Conservation (phyloP, 768 basidiomycete genomes). For the Lentinus brumalis region DNA sequence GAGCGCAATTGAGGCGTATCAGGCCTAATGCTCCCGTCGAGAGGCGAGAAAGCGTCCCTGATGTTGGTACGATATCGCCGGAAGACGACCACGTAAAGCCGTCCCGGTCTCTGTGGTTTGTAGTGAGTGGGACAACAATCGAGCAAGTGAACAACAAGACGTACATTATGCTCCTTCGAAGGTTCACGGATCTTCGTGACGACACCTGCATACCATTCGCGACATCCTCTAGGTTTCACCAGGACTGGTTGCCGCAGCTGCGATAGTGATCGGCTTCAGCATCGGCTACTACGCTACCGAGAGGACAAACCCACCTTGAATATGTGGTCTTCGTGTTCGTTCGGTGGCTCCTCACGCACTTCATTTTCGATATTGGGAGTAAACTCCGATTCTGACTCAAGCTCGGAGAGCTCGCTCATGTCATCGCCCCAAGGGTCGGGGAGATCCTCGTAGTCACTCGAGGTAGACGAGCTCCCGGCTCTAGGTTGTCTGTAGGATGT, state of each 20-base stretch:
- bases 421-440: conserved; percentile 1
- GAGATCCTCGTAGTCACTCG: conserved; percentile 14
- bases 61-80: conserved; percentile 22
- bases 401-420: conserved; percentile 17
- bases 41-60: conserved; percentile 26
- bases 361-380: conserved; percentile 14
- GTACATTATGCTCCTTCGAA: background rate
- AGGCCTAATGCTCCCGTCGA: conserved; percentile 33
- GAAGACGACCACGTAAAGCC: conserved; percentile 24
- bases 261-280: background rate
- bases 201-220: conserved; percentile 12
- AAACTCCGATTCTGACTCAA: conserved; percentile 14
- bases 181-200: conserved; percentile 8
- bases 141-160: background rate
- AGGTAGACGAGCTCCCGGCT: conserved; percentile 6
- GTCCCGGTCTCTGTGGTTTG: conserved; percentile 4
- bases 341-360: conserved; percentile 4
- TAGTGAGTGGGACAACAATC: background rate
- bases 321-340: conserved; percentile 3
- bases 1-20: conserved; percentile 29
- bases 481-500: background rate
- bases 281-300: background rate
- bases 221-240: conserved; percentile 13
- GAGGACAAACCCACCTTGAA: conserved; percentile 8
- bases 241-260: conserved; percentile 14